Percentiles rank a stretch among this genome's conserved stretches.
Evolutionary conservation across 305 asterid species (phyloP).

Genomic region (Ruellia speciosa): DNA sequence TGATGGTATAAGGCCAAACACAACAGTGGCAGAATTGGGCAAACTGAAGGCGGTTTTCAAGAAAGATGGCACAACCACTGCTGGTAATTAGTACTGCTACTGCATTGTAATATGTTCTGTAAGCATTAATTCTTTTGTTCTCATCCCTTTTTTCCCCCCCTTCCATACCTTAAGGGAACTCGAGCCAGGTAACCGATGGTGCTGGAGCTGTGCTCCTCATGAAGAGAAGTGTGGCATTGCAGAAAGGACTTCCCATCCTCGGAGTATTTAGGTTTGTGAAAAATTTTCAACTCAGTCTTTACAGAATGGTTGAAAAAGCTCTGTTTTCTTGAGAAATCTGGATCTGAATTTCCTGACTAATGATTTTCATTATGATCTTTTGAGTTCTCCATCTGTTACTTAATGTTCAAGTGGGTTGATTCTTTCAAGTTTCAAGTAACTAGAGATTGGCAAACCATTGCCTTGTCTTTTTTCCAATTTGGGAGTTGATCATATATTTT

Average conservation of each 20-base stretch:
- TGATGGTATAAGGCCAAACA: slow-evolving; percentile 79
- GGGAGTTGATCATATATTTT: too few relatives aligned
- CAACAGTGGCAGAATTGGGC: slow-evolving; percentile 52
- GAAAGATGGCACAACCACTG: slow-evolving; percentile 95
- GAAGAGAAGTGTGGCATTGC: slow-evolving; percentile 85
- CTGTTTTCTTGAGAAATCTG: background rate
- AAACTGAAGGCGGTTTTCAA: slow-evolving; percentile 89
- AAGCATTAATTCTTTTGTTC: slow-evolving; percentile 7
- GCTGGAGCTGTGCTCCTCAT: slow-evolving; percentile 97
- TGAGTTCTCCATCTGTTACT: background rate
- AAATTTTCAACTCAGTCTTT: background rate
- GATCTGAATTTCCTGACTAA: background rate
- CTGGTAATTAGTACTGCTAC: slow-evolving; percentile 42
- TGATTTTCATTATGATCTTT: background rate
- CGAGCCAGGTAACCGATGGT: slow-evolving; percentile 96
- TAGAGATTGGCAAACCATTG: too few relatives aligned
- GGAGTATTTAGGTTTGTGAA: slow-evolving; percentile 76
- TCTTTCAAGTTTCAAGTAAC: background rate
- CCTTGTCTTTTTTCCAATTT: too few relatives aligned
- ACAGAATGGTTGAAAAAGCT: background rate
- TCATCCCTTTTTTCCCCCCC: background rate
- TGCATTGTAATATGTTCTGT: background rate
- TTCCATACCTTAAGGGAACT: slow-evolving; percentile 38
- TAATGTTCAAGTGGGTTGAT: background rate
- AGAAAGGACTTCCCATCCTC: slow-evolving; percentile 81